Evolutionary conservation across 495 filamentous ascomycete genomes (phyloP), one percentile per base, ranked within the genome.

Genomic region (Mytilinidion resinicola): DNA sequence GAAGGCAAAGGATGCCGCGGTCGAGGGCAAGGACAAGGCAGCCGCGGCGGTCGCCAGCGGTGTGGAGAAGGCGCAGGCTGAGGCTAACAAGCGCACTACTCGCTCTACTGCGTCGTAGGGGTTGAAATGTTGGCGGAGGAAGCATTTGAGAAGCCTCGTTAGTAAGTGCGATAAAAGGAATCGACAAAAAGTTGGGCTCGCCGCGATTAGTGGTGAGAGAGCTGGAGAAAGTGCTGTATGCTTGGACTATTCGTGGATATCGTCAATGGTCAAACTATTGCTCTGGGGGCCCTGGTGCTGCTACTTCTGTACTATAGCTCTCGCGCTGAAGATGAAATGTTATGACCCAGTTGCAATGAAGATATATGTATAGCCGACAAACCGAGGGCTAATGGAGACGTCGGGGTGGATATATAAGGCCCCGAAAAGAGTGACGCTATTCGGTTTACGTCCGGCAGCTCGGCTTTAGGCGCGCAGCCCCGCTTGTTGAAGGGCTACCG

Each of bases 11-110:
- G 82, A 83, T 59, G 78, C 83, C 63, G 88, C 83, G 20, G 76
- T 76, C 63, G 82, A 84, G 54, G 77, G 76, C 63, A 93, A 93
- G 83, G 89, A 91, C 76, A 89, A 95, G 81, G 80, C 79, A 35
- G 81, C 80, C 4, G 82, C 87, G 73, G 86, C 85, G 57, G 78
- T 80, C 63, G 71, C 83, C 53, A 80, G 82, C 55, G 85, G 80
- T 57, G 77, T 80, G 19, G 73, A 78, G 44, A 75, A 75, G 61
- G 71, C 68, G 14, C 73, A 75, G 70, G 70, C 73, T 14, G 77
- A 79, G 65, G 60, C 73, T 19, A 85, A 82, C 73, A 86, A 85
- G 82, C 76, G 83, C 64, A 76, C 72, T 50, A 85, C 82, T 17
- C 74, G 82, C 53, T 67, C 64, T 1, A 25, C 52, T 52, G 64